Evolutionary conservation across 2,329 filamentous ascomycete species (phyloP).

Genomic region (Fusarium nodosum): DNA sequence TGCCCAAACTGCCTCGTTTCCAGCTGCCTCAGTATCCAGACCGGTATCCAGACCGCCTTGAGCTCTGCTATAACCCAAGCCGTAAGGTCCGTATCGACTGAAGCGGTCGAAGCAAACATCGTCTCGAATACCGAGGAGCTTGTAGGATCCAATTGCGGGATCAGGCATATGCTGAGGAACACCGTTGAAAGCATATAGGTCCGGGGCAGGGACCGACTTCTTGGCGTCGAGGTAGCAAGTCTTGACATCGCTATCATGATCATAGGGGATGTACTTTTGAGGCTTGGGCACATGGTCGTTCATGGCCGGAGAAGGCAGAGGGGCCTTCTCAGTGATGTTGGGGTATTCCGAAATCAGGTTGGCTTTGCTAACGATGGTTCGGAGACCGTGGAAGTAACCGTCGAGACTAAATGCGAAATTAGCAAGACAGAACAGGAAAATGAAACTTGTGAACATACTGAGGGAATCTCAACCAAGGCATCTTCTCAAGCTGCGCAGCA

Average conservation of each 20-base stretch:
- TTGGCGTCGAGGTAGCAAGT: constrained; percentile 74
- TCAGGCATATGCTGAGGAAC: constrained; percentile 83
- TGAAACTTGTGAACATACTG: constrained; percentile 51
- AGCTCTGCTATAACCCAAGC: constrained; percentile 81
- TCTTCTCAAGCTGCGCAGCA: constrained; percentile 51
- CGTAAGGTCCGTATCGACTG: constrained; percentile 86
- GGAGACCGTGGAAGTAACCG: constrained; percentile 84
- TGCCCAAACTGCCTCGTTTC: constrained; percentile 71
- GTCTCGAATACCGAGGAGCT: constrained; percentile 78
- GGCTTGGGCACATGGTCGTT: constrained; percentile 59
- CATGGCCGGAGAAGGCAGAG: constrained; percentile 53
- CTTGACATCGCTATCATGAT: constrained; percentile 67
- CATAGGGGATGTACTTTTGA: constrained; percentile 76
- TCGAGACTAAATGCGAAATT: constrained; percentile 70
- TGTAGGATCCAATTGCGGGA: constrained; percentile 81
- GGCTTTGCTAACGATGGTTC: constrained; percentile 73
- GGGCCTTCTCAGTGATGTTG: constrained; percentile 53
- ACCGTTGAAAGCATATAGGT: constrained; percentile 76
- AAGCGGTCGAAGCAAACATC: constrained; percentile 92
- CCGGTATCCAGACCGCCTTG: constrained; percentile 79
- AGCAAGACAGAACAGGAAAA: constrained; percentile 14
- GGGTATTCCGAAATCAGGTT: constrained; percentile 83
- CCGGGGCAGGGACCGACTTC: constrained; percentile 69
- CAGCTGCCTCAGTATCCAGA: constrained; percentile 79
- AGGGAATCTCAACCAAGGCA: constrained; percentile 59